These are phyloP conservation scores for Wickerhamiella vanderwaltii DNA, from an alignment of 805 yeast genomes.

Conservation along the genomic window DNA sequence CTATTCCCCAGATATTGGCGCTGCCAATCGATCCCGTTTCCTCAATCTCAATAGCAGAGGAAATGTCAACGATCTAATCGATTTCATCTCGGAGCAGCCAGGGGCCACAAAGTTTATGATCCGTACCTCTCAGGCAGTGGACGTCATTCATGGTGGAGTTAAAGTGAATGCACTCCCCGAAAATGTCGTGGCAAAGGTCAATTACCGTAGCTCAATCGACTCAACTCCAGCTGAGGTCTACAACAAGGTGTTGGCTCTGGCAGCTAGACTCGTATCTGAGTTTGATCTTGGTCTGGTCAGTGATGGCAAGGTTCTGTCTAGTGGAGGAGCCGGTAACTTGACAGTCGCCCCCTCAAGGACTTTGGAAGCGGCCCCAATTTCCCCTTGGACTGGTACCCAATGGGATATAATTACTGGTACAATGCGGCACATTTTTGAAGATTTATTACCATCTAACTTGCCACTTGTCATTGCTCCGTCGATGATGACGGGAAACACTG, in stretches of 20 bases:
- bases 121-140: conserved; percentile 57
- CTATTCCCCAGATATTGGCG: conserved; percentile 29
- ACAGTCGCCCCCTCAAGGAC: conserved; percentile 14
- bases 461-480: conserved; percentile 41
- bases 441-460: conserved; percentile 29
- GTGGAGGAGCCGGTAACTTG: conserved; percentile 17
- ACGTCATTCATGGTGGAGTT: conserved; percentile 57
- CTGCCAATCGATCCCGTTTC: conserved; percentile 16
- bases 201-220: conserved; percentile 55
- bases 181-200: conserved; percentile 39
- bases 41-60: conserved; percentile 2
- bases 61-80: conserved; percentile 9
- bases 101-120: conserved; percentile 31
- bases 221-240: conserved; percentile 35
- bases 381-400: conserved; percentile 32
- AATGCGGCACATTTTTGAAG: conserved; percentile 50
- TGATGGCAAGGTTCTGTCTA: conserved; percentile 9
- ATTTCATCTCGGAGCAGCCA: not conserved
- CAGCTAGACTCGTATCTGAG: conserved; percentile 32
- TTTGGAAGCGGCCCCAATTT: conserved; percentile 42
- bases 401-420: conserved; percentile 54
- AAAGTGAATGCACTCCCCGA: conserved; percentile 73
- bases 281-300: conserved; percentile 37
- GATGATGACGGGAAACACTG: conserved; percentile 60
- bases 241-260: conserved; percentile 30